phyloP scores from a whole-genome alignment of 495 filamentous ascomycete genomes.

The Lasiosphaeris hirsuta region DNA sequence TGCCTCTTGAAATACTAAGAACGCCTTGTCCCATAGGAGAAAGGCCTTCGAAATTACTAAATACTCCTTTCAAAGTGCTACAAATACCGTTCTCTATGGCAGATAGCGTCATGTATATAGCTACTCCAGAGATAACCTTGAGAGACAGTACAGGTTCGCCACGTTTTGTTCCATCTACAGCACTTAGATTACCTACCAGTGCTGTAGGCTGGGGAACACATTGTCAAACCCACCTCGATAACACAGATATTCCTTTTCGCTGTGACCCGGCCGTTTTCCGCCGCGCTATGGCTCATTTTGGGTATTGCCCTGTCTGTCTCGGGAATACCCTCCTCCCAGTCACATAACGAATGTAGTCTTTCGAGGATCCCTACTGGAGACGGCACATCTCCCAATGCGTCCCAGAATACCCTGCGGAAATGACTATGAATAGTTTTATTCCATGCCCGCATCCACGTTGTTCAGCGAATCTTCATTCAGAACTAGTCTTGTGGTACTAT shows the following conservation, averaged over 20 bases:
- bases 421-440: background rate
- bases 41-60: too few species aligned
- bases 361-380: background rate
- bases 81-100: too few species aligned
- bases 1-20: too few species aligned
- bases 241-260: conserved; percentile 17
- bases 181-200: background rate
- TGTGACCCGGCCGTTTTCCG: conserved; percentile 20
- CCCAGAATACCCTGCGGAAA: background rate
- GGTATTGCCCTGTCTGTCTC: background rate
- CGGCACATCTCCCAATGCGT: conserved; percentile 1
- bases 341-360: background rate
- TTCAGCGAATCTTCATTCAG: background rate
- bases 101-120: conserved; percentile 20
- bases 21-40: too few species aligned
- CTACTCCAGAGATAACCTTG: conserved; percentile 15
- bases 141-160: background rate
- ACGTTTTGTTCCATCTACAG: background rate
- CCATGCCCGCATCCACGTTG: background rate
- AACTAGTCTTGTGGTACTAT: background rate
- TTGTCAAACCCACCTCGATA: conserved; percentile 21
- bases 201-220: background rate
- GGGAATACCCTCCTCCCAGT: background rate
- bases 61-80: too few species aligned
- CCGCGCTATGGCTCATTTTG: conserved; percentile 8